Conservation (phyloP, 306 rosid species). For the Lablab purpureus region DNA sequence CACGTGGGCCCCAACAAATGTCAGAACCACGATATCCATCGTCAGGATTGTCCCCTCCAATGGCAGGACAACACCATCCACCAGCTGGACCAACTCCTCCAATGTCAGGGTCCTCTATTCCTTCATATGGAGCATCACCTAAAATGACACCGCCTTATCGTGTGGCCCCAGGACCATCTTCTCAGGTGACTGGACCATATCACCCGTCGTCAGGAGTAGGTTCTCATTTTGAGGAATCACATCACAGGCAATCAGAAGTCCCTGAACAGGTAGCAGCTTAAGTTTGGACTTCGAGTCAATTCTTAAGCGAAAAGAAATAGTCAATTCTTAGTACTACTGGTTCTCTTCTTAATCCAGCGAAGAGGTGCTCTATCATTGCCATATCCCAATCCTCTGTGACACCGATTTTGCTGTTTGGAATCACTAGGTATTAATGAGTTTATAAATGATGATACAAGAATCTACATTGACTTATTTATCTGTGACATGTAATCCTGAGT, state of each 20-base stretch:
- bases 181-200: constrained; percentile 43
- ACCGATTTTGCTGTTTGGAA: constrained; percentile 25
- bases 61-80: constrained; percentile 42
- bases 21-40: constrained; percentile 46
- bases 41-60: constrained; percentile 30
- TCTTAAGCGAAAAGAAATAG: not conserved
- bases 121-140: constrained; percentile 43
- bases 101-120: constrained; percentile 42
- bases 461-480: constrained; percentile 38
- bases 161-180: constrained; percentile 45
- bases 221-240: constrained; percentile 49
- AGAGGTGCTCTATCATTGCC: constrained; percentile 38
- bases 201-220: constrained; percentile 47
- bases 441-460: constrained; percentile 41
- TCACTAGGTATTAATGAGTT: constrained; percentile 33
- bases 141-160: constrained; percentile 36
- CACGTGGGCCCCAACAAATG: constrained; percentile 37
- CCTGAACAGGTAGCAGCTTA: constrained; percentile 58
- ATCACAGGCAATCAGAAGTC: constrained; percentile 52
- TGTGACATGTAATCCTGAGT: constrained; percentile 38
- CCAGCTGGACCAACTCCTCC: constrained; percentile 37
- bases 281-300: constrained; percentile 38
- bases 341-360: constrained; percentile 37
- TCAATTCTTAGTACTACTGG: constrained; percentile 30
- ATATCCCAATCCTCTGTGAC: constrained; percentile 22